Base-by-base conservation (phyloP, 2,329 filamentous ascomycete species). In the Penicillium capsulatum region DNA sequence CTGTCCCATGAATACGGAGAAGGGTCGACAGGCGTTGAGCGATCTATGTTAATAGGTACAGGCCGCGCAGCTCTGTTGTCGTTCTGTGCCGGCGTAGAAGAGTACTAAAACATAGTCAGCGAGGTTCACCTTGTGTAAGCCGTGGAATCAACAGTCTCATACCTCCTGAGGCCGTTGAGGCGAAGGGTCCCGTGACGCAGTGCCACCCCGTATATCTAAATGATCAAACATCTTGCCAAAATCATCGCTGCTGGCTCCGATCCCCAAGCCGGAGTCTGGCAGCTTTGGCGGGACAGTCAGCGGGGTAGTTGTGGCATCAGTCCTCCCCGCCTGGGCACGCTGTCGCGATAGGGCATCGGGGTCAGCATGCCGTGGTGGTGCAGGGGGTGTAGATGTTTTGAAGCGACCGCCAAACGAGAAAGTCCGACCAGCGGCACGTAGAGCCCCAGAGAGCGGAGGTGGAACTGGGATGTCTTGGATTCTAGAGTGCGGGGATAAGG, bases 161-260 rank as follows among this genome's bases (percentile, higher is more conserved):
- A 61, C 60, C 44, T 47, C 34, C 15, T 56, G 40, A 19, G 32
- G 8, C 15, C 44, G 36, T 11, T 41, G 40, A 33, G 53, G 47
- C 38, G 53, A 53, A 36, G 57, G 50, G 17, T 54, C 45, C 26
- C 55, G 52, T 42, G 58, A 38, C 26, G 50, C 35, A 29, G 50
- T 48, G 42, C 48, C 51, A 29, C 60, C 55, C 34, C 53, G 54
- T 43, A 64, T 66, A 17, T 64, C 69, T 37, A 73, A 55, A 40
- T 61, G 60, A 28, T 70, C 69, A 55, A 79, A 77, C 67, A 79
- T 72, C 50, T 71, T 70, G 7, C 68, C 70, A 44, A 77, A 76
- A 28, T 65, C 65, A 32, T 66, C 67, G n/a, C 61, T 58, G 27
- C 33, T 37, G 11, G 58, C 54, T 11, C 61, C 65, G 19, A 72